A percentile compares a stretch with the other conserved stretches of the same genome.
phyloP scores from a whole-genome alignment of 1,284 basidiomycete species.

The Phellinidium pouzarii region DNA sequence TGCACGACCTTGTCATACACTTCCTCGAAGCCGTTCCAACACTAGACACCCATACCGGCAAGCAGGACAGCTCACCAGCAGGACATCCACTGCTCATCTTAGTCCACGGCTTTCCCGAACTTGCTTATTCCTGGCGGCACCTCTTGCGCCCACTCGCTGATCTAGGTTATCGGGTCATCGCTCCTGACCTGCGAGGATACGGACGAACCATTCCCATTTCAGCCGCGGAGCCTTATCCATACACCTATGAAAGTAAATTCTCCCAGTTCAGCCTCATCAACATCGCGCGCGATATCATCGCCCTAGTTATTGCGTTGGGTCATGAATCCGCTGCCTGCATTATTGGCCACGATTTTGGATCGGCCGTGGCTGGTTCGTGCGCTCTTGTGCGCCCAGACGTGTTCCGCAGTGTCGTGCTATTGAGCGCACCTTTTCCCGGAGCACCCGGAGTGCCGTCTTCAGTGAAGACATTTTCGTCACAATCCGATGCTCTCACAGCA shows the following conservation, averaged over 20 bases:
- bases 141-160: constrained; percentile 43
- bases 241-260: constrained; percentile 41
- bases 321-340: constrained; percentile 40
- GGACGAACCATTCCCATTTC: constrained; percentile 28
- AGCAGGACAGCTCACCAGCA: neutral
- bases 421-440: constrained; percentile 52
- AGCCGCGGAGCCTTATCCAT: constrained; percentile 22
- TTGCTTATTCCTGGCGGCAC: constrained; percentile 58
- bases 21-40: constrained; percentile 12
- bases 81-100: constrained; percentile 43
- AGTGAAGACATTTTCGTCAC: neutral
- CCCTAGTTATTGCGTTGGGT: constrained; percentile 47
- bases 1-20: constrained; percentile 13
- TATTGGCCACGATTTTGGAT: constrained; percentile 58
- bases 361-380: constrained; percentile 43
- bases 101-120: constrained; percentile 60
- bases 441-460: constrained; percentile 27
- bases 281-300: constrained; percentile 43
- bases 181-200: constrained; percentile 30
- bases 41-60: no score
- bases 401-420: constrained; percentile 48
- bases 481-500: constrained; percentile 17
- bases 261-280: constrained; percentile 44
- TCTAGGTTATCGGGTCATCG: constrained; percentile 32
- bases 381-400: constrained; percentile 49